phyloP scores from a whole-genome alignment of 371 early-diverging fungal genomes.

The Mortierella sp. region DNA sequence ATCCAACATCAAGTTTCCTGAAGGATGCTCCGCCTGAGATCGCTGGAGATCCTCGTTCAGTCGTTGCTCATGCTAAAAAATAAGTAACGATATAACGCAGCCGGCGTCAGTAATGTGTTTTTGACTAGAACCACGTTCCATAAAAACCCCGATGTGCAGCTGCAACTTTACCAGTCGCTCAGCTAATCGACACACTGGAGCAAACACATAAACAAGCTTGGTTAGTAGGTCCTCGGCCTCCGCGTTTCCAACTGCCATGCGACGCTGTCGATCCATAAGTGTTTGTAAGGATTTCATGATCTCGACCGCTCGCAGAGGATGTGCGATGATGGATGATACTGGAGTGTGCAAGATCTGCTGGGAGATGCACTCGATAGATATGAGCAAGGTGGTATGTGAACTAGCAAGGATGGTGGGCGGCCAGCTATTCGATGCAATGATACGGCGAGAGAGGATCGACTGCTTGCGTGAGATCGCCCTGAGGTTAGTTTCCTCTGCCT shows the following conservation, averaged over 20 bases:
- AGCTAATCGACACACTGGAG: conserved; percentile 72
- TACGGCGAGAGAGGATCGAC: conserved; percentile 49
- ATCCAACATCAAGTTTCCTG: conserved; percentile 35
- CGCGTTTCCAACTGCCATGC: conserved; percentile 66
- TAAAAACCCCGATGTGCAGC: not conserved
- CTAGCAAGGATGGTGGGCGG: conserved; percentile 55
- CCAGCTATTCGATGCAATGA: conserved; percentile 59
- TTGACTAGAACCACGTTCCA: not conserved
- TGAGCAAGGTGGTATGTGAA: conserved; percentile 50
- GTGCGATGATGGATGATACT: conserved; percentile 32
- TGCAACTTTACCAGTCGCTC: conserved; percentile 63
- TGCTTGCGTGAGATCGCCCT: conserved; percentile 40
- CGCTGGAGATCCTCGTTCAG: conserved; percentile 41
- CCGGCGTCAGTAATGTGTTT: not conserved
- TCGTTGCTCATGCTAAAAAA: conserved; percentile 47
- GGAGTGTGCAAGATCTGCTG: conserved; percentile 55
- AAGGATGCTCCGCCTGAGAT: conserved; percentile 27
- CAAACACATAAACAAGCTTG: conserved; percentile 69
- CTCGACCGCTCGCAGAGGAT: conserved; percentile 60
- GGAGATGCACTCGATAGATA: conserved; percentile 55
- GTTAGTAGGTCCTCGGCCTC: conserved; percentile 70
- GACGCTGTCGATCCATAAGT: conserved; percentile 65
- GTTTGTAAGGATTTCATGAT: conserved; percentile 68
- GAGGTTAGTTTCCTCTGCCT: conserved; percentile 12
- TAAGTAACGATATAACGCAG: not conserved